Evolutionary conservation across 75 land plant genomes (phyloP), one percentile per base, ranked within the genome.

Genomic region (Selaginella moellendorffii): DNA sequence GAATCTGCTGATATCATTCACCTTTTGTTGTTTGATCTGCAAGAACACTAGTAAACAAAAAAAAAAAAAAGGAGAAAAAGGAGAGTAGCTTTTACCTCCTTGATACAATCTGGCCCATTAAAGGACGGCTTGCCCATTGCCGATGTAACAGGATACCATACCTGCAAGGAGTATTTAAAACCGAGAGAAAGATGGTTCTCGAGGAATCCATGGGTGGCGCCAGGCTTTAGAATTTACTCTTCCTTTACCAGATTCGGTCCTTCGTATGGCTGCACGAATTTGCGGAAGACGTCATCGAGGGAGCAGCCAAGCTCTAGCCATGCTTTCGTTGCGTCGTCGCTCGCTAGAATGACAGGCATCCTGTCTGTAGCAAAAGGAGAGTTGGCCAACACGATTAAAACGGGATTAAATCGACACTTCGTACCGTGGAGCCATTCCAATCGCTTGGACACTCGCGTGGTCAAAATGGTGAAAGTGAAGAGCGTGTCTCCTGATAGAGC

Each of bases 341-440:
- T 64, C 18, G 72, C 79, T 53, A 84, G 65, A 24, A 84, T 76
- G 18, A 84, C 87, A 2, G 87, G 87, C 83, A 84, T 84, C 68
- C 87, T 76, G 70, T 84, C 87, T 84, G 14, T 36, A 36, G 46
- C 5, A 14, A 14, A 36, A 36, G 5, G 46, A n/a, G n/a, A n/a
- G n/a, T n/a, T n/a, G n/a, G n/a, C n/a, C 46, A 36, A 36, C 5
- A 36, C 46, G 10, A 36, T 36, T 5, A 36, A 36, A 36, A 36
- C 5, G 14, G 46, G 14, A 5, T 36, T 36, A 56, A 2, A 9
- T 8, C 2, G 24, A 25, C 8, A 56, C n/a, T 9, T 8, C 79
- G 67, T 27, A 90, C 96, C 91, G 77, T 90, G 96, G 52, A 90
- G 80, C 96, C 96, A 90, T 36, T 75, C 65, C 66, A 90, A 76